Percentiles rank a stretch among this genome's conserved stretches.
These are phyloP conservation scores for Calycina herbarum DNA, from an alignment of 2,329 filamentous ascomycete genomes.

Conservation along the genomic window DNA sequence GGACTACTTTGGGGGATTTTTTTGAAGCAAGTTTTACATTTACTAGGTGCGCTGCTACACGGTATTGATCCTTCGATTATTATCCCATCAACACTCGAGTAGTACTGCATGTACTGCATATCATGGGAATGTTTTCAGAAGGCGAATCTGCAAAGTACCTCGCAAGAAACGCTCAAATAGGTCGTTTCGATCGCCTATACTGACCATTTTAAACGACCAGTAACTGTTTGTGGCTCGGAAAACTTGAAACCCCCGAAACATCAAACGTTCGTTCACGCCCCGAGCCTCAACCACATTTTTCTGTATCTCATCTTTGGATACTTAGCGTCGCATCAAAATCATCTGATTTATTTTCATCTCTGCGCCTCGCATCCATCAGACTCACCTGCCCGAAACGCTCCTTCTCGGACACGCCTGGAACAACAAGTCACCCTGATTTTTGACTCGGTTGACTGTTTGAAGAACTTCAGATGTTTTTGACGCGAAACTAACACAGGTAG, in stretches of 20 bases:
- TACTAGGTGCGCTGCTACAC: not conserved
- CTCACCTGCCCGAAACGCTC: not conserved
- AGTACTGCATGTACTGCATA: not conserved
- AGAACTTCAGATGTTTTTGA: not conserved
- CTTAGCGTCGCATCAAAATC: not conserved
- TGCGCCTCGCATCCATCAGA: constrained; percentile 6
- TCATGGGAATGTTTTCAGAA: not conserved
- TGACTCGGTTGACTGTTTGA: not conserved
- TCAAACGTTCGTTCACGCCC: not conserved
- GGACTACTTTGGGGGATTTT: not conserved
- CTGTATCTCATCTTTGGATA: not conserved
- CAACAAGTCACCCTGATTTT: constrained; percentile 1
- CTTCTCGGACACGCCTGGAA: constrained; percentile 7
- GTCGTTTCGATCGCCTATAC: not conserved
- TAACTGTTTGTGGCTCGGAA: not conserved
- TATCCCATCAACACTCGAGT: not conserved
- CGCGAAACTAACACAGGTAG: not conserved
- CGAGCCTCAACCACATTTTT: not conserved
- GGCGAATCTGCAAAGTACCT: not conserved
- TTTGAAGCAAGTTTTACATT: not conserved
- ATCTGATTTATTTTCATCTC: constrained; percentile 1
- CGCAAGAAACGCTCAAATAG: not conserved
- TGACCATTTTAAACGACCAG: not conserved
- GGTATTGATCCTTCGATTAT: not conserved
- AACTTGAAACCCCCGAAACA: constrained; percentile 3